Evolutionary conservation across 1,139 yeast genomes (phyloP).

Genomic region (Wickerhamomyces sp.): DNA sequence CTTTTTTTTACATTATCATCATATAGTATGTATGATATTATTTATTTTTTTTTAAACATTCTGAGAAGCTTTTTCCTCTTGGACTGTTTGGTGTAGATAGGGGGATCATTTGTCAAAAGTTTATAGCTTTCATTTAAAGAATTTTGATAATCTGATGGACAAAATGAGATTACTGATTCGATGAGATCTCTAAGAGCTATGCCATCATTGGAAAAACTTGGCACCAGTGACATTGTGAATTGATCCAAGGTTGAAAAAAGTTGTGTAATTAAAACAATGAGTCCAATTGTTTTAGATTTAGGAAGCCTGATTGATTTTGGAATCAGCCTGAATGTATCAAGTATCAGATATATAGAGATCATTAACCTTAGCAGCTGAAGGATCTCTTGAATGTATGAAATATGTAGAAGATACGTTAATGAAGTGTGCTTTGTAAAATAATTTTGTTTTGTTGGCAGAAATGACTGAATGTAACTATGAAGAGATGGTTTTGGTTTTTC

Average conservation of each 20-base stretch:
- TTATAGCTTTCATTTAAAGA: background rate
- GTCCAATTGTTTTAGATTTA: no score
- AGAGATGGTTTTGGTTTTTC: background rate
- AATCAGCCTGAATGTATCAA: background rate
- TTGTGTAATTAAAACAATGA: background rate
- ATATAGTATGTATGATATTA: background rate
- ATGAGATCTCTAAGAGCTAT: background rate
- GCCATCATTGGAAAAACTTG: background rate
- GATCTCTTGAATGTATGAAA: background rate
- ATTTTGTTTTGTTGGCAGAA: background rate
- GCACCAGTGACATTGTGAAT: background rate
- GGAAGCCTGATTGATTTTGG: background rate
- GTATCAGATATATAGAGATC: background rate
- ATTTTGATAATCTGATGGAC: background rate
- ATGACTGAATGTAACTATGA: background rate
- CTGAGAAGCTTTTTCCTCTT: background rate
- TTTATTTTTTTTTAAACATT: background rate
- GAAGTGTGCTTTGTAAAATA: background rate
- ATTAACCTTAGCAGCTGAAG: background rate
- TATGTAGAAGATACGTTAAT: background rate
- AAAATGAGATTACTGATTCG: background rate
- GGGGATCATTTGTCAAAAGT: background rate
- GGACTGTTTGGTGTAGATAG: background rate
- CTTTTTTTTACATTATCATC: slow-evolving; percentile 19
- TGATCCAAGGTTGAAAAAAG: background rate